Base-by-base conservation (phyloP, 2,329 filamentous ascomycete genomes). In the Diaporthe eres region DNA sequence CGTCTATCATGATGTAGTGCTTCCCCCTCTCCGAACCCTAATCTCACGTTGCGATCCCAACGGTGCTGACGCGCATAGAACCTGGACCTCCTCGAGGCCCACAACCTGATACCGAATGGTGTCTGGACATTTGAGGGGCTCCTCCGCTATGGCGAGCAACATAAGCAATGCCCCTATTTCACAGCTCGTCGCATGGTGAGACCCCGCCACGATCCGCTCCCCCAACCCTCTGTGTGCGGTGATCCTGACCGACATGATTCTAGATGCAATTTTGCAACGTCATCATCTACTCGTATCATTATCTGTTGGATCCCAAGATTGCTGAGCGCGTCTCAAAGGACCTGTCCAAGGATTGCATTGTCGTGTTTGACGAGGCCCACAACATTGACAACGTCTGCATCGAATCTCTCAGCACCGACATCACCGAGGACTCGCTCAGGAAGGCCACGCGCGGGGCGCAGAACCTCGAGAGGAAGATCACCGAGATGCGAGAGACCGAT, bases 351-450 rank as follows among this genome's bases (percentile, higher is more conserved):
- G 97, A 99, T 83, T 98, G 96, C 83, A 99, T 99, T 71, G 95
- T 99, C 28, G 97, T 99, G 4, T 99, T 99, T 79, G 97, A 99
- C 81, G 97, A 99, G 84, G 97, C 97, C 19, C 97, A 99, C 86
- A 99, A 99, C 82, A 99, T 99, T 80, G 97, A 99, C 88, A 99
- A 99, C 82, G 97, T 99, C 76, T 99, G 97, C 83, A 99, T 99
- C 79, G 97, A 99, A 82, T 96, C 97, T 2, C 87, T 98, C 17
- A 99, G 97, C 82, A 98, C 98, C 57, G 97, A 99, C 81, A 91
- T 99, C 75, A 98, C 96, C 0, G 96, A 99, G 82, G 97, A 98
- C 79, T 98, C 96, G 0, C 84, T 99, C 72, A 92, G 96, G 31
- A 98, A 95, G 85, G 97, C 97, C 28, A 96, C 95, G 1, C 90